Base-by-base conservation (phyloP, 1,139 yeast genomes). In the Scheffersomyces parashehatae region DNA sequence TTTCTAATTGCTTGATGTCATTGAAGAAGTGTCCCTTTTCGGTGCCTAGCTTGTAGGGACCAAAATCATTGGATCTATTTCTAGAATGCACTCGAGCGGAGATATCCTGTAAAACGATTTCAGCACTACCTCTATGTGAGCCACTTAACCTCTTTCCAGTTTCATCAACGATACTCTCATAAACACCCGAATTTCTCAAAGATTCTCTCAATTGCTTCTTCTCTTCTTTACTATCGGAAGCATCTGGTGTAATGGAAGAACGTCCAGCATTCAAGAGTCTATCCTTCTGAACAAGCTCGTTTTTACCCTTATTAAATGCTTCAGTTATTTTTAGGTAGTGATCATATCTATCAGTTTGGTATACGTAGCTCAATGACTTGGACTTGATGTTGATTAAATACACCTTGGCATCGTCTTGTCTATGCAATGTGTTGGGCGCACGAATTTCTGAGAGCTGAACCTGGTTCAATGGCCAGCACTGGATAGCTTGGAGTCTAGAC, bases 401-500 rank as follows among this genome's bases (percentile, higher is more conserved):
- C 1, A 59, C 48, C 37, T 66, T 67, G n/a, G 53, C 44, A 13
- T 59, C 65, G 26, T 59, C 62, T 4, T 47, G 37, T 3, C 28
- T 29, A 13, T 35, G 54, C 14, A 56, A 55, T n/a, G 49, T 43
- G 7, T 52, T 41, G 3, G 63, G 58, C 3, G 54, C 55, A 43
- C 47, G 50, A 39, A 58, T 58, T 36, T 79, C 81, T n/a, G 67
- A 56, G n/a, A 85, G 60, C 15, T 72, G 70, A 15, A 86, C 79
- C 36, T 84, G 89, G 41, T 79, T 70, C 35, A 89, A 65, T 3
- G 91, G 85, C 84, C 91, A 85, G 62, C 95, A 87, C 54, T 87
- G 88, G 24, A 82, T 82, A 0, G 96, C 95, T 31, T 83, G 82
- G 35, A 85, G 73, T 43, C 73, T 58, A 36, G 72, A 59, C 38